Base-by-base conservation (phyloP, 2,329 filamentous ascomycete species). In the Cladophialophora immunda region DNA sequence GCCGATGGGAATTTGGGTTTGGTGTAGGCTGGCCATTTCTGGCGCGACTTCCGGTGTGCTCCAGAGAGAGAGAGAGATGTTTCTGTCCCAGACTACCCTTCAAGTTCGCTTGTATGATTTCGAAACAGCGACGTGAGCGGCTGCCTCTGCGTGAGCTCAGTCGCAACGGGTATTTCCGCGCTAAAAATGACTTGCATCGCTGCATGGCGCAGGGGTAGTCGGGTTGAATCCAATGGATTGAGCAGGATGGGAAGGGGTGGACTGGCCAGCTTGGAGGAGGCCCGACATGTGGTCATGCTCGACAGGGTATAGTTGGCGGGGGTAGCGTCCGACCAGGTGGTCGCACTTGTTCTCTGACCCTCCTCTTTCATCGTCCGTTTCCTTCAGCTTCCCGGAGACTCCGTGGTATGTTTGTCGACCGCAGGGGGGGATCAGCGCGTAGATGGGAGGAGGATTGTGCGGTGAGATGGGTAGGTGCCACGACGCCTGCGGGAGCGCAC, bases 161-260 rank as follows among this genome's bases (percentile, higher is more conserved):
- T 50, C 19, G 45, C 9, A 50, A 58, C 50, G 47, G 55, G 38
- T 50, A 38, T 58, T 56, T 30, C 41, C 36, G 34, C 64, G 59
- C 68, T 69, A 67, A 62, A 56, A 55, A 70, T 70, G 68, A 68
- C 68, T 70, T 62, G 68, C 68, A 70, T 58, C 9, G 66, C 38
- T 68, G 68, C 68, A 68, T 68, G 68, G 68, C 68, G 66, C 68
- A 70, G 68, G 68, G 68, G 68, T 59, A 58, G 58, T 52, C 65
- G 62, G 59, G 22, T 66, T 61, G 58, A 53, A 58, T 30, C 58
- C 64, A 66, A 66, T 66, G 59, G 36, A 7, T 30, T 17, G 30
- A 53, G 36, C 29, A 29, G 19, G 8, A 32, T 50, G 22, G 50
- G 52, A 52, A 61, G 34, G 29, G 15, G 58, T 38, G 32, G 57